Base-by-base conservation (phyloP, 768 basidiomycete species). In the Chalciporus sphaerocephalus region DNA sequence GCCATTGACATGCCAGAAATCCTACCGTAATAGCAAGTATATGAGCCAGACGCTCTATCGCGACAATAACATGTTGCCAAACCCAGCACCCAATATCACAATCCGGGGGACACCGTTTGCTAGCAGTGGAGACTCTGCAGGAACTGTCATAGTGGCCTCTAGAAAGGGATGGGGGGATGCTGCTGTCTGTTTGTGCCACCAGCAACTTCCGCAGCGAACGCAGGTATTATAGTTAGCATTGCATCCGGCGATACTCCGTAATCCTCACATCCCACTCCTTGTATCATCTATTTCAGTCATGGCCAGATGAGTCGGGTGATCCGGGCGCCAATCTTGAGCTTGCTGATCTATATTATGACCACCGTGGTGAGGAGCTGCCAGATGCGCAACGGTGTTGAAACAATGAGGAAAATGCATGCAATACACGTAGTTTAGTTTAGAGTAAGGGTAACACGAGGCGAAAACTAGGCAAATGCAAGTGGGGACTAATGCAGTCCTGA, bases 361-460 rank as follows among this genome's bases (percentile, higher is more conserved):
- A 6, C 13, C 15, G 3, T 15, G 30, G 6, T 9, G 30, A 28
- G 11, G 27, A 28, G 11, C 27, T n/a, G 2, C 30, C 30, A 7
- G 28, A 30, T 15, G n/a, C 20, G 42, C 48, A 49, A 28, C 50
- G 40, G 56, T 60, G 56, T 59, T 33, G 54, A 47, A 51, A 17
- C 33, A 44, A 51, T 30, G 27, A 45, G 56, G 52, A 28, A 20
- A 44, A 32, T n/a, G n/a, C 30, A 32, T 32, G 30, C n/a, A 32
- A 32, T 32, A 32, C 30, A 32, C 30, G 30, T 32, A 32, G 30
- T 32, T 32, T n/a, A 32, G 30, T 32, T 37, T 48, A 42, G 21
- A 24, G 37, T 22, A 13, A 9, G 49, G 58, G 52, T 55, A 55
- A 61, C 48, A 58, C 50, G 52, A 49, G 39, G 24, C n/a, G 20